Evolutionary conservation across 176 grass and related monocot species (phyloP), one percentile per base, ranked within the genome.

Genomic region (Carex myosuroides): DNA sequence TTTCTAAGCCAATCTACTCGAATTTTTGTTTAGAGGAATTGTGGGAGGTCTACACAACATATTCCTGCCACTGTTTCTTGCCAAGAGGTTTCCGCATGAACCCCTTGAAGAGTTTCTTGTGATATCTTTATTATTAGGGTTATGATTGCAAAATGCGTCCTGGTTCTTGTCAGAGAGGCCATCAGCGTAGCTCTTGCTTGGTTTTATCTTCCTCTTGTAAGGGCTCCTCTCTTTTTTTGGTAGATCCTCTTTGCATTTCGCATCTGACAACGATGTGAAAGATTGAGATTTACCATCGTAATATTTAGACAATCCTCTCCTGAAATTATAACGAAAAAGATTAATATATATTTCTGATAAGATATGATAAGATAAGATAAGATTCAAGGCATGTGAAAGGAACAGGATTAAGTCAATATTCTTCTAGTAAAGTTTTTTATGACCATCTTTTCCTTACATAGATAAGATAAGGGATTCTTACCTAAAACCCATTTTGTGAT

Each of bases 211-310:
- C 17, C 54, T 90, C 82, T 88, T 92, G 77, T 70, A 83, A 0
- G 92, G 90, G 0, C 8, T 88, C 81, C 8, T 88, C 81, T 79
- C 87, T 50, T 82, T 89, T 83, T 94, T 97, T 24, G 85, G 90
- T 17, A 97, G 78, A 76, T 97, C 95, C 24, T 92, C 90, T 13
- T 92, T 64, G 84, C 89, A 91, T 58, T 87, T 80, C 60, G 87
- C 95, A 20, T 92, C 90, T 5, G 87, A 85, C 73, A 97, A 81
- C n/a, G 85, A 94, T 56, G 85, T 83, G 57, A 92, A 94, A 0
- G 95, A 97, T 68, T 94, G 87, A 5, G 95, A 97, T 81, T 94
- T 97, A 14, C 95, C 95, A 37, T 97, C 89, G 3, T 94, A 97
- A 83, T 90, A 94, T 20, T 67, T 91, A 5, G 92, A 97, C 8